These are phyloP conservation scores for Imleria badia DNA, from an alignment of 768 basidiomycete genomes.

Conservation along the genomic window DNA sequence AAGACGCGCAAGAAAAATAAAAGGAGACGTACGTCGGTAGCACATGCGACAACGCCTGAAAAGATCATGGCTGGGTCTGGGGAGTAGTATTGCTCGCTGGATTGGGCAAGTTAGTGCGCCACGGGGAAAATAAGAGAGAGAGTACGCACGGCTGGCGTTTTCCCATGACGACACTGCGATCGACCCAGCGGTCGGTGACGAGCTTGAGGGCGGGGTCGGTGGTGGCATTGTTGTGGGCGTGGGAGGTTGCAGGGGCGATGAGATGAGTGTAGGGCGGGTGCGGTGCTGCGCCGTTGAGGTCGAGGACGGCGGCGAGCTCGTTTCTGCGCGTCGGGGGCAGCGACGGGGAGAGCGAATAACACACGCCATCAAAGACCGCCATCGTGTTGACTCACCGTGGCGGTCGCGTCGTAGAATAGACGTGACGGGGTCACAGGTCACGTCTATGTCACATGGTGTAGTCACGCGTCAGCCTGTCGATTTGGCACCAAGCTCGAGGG, in stretches of 20 bases:
- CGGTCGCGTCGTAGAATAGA: no score
- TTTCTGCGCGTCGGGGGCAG: constrained; percentile 41
- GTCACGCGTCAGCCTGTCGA: no score
- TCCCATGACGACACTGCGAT: constrained; percentile 58
- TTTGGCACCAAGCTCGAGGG: no score
- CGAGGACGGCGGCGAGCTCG: constrained; percentile 49
- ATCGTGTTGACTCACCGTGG: no score
- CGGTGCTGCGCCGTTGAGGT: constrained; percentile 51
- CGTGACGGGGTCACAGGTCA: no score
- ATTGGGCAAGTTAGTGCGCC: neutral
- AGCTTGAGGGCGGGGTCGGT: constrained; percentile 37
- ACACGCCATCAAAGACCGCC: no score
- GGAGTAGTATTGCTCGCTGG: constrained; percentile 63
- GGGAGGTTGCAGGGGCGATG: constrained; percentile 54
- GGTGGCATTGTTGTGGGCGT: constrained; percentile 36
- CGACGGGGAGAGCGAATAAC: constrained; percentile 52
- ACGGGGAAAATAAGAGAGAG: constrained; percentile 1
- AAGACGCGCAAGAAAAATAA: neutral
- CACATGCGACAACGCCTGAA: constrained; percentile 73
- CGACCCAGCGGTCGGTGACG: constrained; percentile 64
- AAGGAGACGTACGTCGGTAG: constrained; percentile 52
- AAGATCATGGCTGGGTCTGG: constrained; percentile 77
- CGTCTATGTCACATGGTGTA: no score
- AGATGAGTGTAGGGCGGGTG: no score
- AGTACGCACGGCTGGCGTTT: constrained; percentile 59